Evolutionary conservation across 768 basidiomycete genomes (phyloP), one percentile per base, ranked within the genome.

Genomic region (Trametes cubensis): DNA sequence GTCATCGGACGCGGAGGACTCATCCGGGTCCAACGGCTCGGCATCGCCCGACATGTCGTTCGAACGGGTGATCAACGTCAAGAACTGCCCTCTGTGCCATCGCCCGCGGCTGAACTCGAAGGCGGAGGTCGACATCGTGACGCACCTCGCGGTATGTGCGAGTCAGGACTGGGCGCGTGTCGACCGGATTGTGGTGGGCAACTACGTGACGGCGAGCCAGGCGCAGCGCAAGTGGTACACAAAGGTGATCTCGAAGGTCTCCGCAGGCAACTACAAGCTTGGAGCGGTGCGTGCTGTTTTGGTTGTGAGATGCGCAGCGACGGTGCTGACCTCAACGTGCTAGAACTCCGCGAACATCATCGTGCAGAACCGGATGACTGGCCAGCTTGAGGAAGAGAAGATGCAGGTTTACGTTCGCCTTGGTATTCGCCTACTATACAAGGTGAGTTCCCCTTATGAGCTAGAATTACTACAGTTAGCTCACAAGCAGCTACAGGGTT

Each of bases 181-280:
- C 28, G 89, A 97, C 69, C 74, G 88, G 64, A 93, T 98, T 65
- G 86, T 97, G 46, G 95, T 96, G 14, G 89, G 92, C 18, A 95
- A 96, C 71, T 99, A 92, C 66, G 95, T 98, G 3, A 98, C 95
- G 0, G 89, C 92, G 6, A 87, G 84, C 66, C 94, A 97, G 78
- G 96, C 96, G 63, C 95, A 98, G 79, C 80, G 96, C 70, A 99
- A 99, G 77, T 98, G 94, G 90, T 91, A 95, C 71, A 94, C 94
- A 63, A 93, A 89, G 78, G 83, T 98, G 41, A 82, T 98, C 55
- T 81, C 85, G 23, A 95, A 94, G 76, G 85, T 97, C 6, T 89
- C 90, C 0, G 85, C 85, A 65, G 96, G 95, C 11, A 83, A 89
- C 59, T 98, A 98, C 76, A 83, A 83, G 67, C 82, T 98, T 26